These are phyloP conservation scores for Biscutella auriculata DNA, from an alignment of 441 rosid species.

Conservation along the genomic window DNA sequence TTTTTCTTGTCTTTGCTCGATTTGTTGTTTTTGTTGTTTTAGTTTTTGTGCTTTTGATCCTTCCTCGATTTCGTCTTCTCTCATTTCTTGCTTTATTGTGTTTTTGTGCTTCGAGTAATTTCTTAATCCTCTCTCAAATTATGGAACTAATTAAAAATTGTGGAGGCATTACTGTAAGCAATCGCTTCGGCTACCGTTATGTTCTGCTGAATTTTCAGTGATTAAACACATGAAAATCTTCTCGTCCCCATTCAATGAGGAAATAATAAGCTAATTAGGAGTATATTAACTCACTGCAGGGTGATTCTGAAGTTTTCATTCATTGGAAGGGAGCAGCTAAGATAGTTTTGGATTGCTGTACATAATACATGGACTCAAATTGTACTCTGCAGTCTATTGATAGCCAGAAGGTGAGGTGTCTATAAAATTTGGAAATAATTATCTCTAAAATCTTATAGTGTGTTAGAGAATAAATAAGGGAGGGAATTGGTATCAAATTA, in stretches of 20 bases:
- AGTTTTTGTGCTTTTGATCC: too few species aligned
- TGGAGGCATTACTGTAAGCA: not conserved
- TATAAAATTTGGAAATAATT: not conserved
- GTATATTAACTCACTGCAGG: slow-evolving; percentile 29
- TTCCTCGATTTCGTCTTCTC: too few species aligned
- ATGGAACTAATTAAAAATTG: not conserved
- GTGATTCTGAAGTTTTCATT: slow-evolving; percentile 66
- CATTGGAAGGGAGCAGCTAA: slow-evolving; percentile 99
- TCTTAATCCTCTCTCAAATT: slow-evolving; percentile 11
- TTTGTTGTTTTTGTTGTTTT: too few species aligned
- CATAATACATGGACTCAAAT: slow-evolving; percentile 54
- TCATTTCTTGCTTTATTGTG: too few species aligned
- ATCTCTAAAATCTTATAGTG: not conserved
- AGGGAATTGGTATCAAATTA: not conserved
- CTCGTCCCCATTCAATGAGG: not conserved
- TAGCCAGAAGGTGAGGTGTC: slow-evolving; percentile 43
- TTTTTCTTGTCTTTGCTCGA: too few species aligned
- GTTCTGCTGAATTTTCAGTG: not conserved
- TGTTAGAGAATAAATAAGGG: not conserved
- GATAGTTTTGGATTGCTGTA: slow-evolving; percentile 74
- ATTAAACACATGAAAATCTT: slow-evolving; percentile 7
- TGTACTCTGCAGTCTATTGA: slow-evolving; percentile 52
- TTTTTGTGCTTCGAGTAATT: slow-evolving; percentile 66
- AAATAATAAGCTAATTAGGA: slow-evolving; percentile 1
- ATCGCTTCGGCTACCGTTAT: not conserved